phyloP scores from a whole-genome alignment of 2,329 filamentous ascomycete species.

The Chalaropsis thielavioides region DNA sequence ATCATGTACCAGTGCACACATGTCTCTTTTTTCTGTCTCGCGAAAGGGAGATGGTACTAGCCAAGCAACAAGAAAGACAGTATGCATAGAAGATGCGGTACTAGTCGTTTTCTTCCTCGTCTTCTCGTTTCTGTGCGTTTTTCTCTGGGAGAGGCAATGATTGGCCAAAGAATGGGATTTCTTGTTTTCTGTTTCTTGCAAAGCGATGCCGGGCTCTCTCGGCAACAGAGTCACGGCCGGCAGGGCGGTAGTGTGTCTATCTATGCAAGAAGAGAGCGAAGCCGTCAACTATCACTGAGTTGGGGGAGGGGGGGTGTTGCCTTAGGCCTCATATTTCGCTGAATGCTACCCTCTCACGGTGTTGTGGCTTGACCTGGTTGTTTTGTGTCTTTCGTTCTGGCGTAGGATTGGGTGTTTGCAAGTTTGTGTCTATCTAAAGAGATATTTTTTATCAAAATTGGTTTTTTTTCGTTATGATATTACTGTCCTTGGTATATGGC shows the following conservation, averaged over 20 bases:
- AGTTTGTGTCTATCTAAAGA: constrained; percentile 12
- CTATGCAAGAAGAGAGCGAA: neutral
- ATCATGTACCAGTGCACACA: constrained; percentile 1
- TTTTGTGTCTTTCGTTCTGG: constrained; percentile 13
- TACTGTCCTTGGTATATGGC: neutral
- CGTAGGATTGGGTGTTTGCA: constrained; percentile 13
- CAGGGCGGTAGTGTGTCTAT: neutral
- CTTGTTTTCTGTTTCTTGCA: constrained; percentile 20
- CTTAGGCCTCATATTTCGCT: neutral
- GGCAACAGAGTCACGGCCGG: neutral
- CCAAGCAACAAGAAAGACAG: neutral
- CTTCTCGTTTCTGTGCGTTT: constrained; percentile 10
- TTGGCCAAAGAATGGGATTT: constrained; percentile 3
- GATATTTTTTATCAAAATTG: constrained; percentile 4
- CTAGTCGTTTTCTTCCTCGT: constrained; percentile 10
- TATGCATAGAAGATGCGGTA: constrained; percentile 8
- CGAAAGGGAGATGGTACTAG: neutral
- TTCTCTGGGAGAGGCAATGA: neutral
- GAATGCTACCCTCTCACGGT: neutral
- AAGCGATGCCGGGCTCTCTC: too few relatives aligned
- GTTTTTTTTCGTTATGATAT: constrained; percentile 17
- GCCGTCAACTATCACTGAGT: neutral
- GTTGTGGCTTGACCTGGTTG: constrained; percentile 2
- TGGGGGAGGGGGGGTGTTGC: neutral
- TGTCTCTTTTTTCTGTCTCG: neutral